These are phyloP conservation scores for Saturnispora hagleri DNA, from an alignment of 805 yeast genomes.

Conservation along the genomic window DNA sequence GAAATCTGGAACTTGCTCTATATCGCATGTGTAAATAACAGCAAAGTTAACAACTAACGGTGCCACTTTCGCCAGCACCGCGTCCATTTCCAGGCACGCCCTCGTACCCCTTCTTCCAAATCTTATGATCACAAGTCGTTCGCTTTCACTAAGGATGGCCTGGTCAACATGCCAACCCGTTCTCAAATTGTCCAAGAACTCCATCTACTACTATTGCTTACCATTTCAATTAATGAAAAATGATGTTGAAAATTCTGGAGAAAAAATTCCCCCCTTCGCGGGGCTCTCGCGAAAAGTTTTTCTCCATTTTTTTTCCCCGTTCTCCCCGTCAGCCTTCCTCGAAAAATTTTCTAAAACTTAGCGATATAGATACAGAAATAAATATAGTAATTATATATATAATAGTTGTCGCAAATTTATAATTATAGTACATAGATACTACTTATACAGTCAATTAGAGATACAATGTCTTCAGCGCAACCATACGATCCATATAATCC, in stretches of 20 bases:
- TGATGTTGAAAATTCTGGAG: not conserved
- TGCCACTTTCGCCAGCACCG: slow-evolving; percentile 65
- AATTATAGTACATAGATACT: not conserved
- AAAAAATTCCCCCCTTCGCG: not conserved
- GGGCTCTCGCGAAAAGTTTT: not conserved
- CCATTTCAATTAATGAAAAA: too few relatives aligned
- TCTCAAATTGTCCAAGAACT: slow-evolving; percentile 68
- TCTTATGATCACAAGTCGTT: slow-evolving; percentile 75
- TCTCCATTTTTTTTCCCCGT: not conserved
- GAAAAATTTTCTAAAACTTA: not conserved
- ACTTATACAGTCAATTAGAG: not conserved
- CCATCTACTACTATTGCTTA: slow-evolving; percentile 35
- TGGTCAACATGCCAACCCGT: slow-evolving; percentile 98
- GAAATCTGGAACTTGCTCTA: slow-evolving; percentile 82
- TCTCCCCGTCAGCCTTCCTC: not conserved
- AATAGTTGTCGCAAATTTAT: not conserved
- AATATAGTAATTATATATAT: not conserved
- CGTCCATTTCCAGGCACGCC: slow-evolving; percentile 88
- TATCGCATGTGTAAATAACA: slow-evolving; percentile 80
- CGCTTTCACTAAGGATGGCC: slow-evolving; percentile 87
- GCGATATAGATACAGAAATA: not conserved
- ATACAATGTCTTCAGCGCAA: slow-evolving; percentile 24
- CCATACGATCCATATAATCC: slow-evolving; percentile 30
- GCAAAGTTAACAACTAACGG: slow-evolving; percentile 85
- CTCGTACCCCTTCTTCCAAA: slow-evolving; percentile 75